Evolutionary conservation across 345 rosid genomes (phyloP).

Genomic region (Camelina laxa): DNA sequence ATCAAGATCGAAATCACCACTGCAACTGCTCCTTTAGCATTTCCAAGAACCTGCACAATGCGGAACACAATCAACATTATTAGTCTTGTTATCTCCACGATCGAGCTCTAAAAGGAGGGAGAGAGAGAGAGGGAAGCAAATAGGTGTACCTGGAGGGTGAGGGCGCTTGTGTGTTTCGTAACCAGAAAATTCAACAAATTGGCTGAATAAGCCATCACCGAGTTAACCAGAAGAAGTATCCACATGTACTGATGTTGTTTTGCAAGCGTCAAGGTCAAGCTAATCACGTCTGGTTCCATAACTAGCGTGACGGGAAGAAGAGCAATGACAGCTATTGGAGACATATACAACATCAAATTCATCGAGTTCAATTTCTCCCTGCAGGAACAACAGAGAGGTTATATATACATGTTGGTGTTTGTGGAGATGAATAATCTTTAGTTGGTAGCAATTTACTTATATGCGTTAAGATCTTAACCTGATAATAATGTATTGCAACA

Average conservation of each 20-base stretch:
- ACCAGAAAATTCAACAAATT: constrained; percentile 87
- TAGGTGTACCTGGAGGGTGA: constrained; percentile 79
- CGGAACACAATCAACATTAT: constrained; percentile 5
- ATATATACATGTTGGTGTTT: background rate
- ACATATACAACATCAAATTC: constrained; percentile 92
- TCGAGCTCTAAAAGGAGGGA: background rate
- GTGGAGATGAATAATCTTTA: background rate
- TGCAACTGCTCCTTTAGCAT: constrained; percentile 97
- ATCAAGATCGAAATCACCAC: constrained; percentile 85
- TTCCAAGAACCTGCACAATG: constrained; percentile 75
- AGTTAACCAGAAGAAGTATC: constrained; percentile 74
- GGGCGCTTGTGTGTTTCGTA: constrained; percentile 91
- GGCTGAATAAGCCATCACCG: constrained; percentile 85
- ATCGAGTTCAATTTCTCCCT: constrained; percentile 94
- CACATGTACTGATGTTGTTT: constrained; percentile 72
- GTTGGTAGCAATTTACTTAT: constrained; percentile 1
- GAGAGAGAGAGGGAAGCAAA: background rate
- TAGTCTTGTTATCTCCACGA: background rate
- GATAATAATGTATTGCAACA: constrained; percentile 11
- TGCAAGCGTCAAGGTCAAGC: constrained; percentile 60
- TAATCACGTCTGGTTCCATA: constrained; percentile 85
- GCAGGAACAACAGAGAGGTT: constrained; percentile 15
- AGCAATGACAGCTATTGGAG: constrained; percentile 84
- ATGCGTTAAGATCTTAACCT: constrained; percentile 1
- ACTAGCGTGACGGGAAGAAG: constrained; percentile 69